These are phyloP conservation scores for maize (Zea mays) DNA, from an alignment of 176 grass and related monocot genomes.

Conservation along the genomic window Zm-B73-REFERENCE-NAM-5.0 NC_050102.1:171151501-171152000, in stretches of 20 bases:
- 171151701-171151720: not conserved
- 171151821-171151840: not conserved
- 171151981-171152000: too few relatives aligned
- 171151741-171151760: not conserved
- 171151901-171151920: too few relatives aligned
- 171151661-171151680: not conserved
- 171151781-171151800: slow-evolving; percentile 6
- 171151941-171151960: too few relatives aligned
- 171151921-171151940: too few relatives aligned
- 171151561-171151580: not conserved
- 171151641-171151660: not conserved
- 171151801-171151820: not conserved
- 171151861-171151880: slow-evolving; percentile 9
- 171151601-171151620: not conserved
- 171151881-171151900: not conserved
- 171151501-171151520: not conserved
- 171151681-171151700: not conserved
- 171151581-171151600: not conserved
- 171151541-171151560: not conserved
- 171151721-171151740: not conserved
- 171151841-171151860: not conserved
- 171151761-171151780: not conserved
- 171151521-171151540: not conserved
- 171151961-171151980: too few relatives aligned
- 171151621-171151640: not conserved